Evolutionary conservation across 805 yeast species (phyloP).

Genomic region (Candida pini): DNA sequence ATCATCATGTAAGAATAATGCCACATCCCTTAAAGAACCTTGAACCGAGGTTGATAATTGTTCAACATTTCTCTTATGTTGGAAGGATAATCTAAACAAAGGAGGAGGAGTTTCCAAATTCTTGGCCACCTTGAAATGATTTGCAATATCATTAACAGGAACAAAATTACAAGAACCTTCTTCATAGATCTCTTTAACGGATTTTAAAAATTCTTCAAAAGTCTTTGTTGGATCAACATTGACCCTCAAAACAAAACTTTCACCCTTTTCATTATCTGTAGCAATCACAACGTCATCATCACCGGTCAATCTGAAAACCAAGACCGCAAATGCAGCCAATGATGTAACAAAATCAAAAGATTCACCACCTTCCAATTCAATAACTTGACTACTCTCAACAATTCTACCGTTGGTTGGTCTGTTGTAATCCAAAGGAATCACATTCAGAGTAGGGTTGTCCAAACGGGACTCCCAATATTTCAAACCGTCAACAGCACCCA

Average conservation of each 20-base stretch:
- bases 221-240: slow-evolving; percentile 48
- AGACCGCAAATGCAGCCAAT: slow-evolving; percentile 61
- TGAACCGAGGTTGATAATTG: slow-evolving; percentile 41
- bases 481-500: slow-evolving; percentile 26
- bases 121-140: slow-evolving; percentile 41
- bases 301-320: slow-evolving; percentile 79
- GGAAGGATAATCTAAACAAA: slow-evolving; percentile 56
- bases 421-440: slow-evolving; percentile 81
- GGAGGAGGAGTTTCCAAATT: slow-evolving; percentile 55
- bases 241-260: slow-evolving; percentile 59
- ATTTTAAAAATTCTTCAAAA: slow-evolving; percentile 47
- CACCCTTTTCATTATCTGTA: slow-evolving; percentile 44
- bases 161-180: slow-evolving; percentile 31
- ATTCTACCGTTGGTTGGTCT: slow-evolving; percentile 66
- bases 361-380: slow-evolving; percentile 21
- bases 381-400: slow-evolving; percentile 52
- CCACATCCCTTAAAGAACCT: slow-evolving; percentile 61
- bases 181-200: slow-evolving; percentile 38
- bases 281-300: slow-evolving; percentile 92
- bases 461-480: slow-evolving; percentile 60
- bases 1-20: slow-evolving; percentile 40
- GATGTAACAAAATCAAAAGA: slow-evolving; percentile 41
- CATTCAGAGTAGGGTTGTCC: slow-evolving; percentile 79
- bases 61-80: slow-evolving; percentile 35
- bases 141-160: slow-evolving; percentile 52